phyloP scores from a whole-genome alignment of 257 asterid species.

The Rehmannia glutinosa region DNA sequence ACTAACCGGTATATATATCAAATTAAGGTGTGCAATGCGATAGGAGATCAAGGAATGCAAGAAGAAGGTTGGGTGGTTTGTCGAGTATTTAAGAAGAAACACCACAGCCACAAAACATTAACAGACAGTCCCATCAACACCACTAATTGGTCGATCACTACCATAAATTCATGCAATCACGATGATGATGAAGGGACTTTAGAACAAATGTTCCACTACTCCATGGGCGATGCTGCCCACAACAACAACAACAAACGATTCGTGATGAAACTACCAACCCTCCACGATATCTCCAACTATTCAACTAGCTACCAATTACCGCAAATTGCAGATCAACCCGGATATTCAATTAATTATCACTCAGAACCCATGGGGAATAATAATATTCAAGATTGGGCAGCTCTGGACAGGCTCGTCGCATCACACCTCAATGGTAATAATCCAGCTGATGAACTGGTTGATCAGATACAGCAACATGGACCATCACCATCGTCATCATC shows the following conservation, averaged over 20 bases:
- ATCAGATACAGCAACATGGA: too few relatives aligned
- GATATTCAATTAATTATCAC: neutral
- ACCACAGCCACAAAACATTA: slow-evolving; percentile 18
- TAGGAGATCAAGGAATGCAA: slow-evolving; percentile 20
- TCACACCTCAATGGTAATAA: slow-evolving; percentile 28
- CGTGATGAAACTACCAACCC: slow-evolving; percentile 37
- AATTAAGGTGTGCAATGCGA: slow-evolving; percentile 20
- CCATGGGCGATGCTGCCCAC: slow-evolving; percentile 24
- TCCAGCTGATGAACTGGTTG: slow-evolving; percentile 1
- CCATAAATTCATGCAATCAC: slow-evolving; percentile 14
- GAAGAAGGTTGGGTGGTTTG: slow-evolving; percentile 71
- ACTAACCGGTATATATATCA: too few relatives aligned
- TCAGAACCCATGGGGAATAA: neutral
- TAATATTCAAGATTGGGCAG: slow-evolving; percentile 37
- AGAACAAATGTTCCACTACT: slow-evolving; percentile 35
- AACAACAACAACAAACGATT: slow-evolving; percentile 20
- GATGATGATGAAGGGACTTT: slow-evolving; percentile 28
- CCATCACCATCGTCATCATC: slow-evolving; percentile 14
- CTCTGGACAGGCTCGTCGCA: slow-evolving; percentile 41
- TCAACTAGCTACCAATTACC: too few relatives aligned
- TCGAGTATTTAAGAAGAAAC: slow-evolving; percentile 59
- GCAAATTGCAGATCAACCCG: neutral
- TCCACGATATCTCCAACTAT: too few relatives aligned
- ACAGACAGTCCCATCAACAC: neutral
- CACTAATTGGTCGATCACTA: neutral